These are phyloP conservation scores for Hibiscus mutabilis DNA, from an alignment of 345 rosid species.

Conservation along the genomic window DNA sequence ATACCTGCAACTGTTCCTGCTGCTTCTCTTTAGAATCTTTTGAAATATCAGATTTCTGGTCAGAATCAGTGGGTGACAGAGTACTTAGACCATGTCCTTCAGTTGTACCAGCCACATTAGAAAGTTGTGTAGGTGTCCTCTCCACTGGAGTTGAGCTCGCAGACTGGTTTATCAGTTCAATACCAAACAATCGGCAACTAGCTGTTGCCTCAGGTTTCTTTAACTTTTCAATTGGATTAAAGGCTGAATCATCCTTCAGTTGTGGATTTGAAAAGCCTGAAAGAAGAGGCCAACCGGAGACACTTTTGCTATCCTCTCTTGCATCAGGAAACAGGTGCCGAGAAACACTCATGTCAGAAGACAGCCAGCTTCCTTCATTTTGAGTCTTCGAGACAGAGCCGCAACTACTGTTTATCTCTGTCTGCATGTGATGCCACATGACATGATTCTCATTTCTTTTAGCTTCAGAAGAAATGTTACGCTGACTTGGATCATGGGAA, in stretches of 20 bases:
- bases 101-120: slow-evolving; percentile 19
- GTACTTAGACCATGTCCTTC: slow-evolving; percentile 28
- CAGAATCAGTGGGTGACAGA: slow-evolving; percentile 37
- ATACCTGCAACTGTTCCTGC: slow-evolving; percentile 37
- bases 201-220: slow-evolving; percentile 41
- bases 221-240: slow-evolving; percentile 31
- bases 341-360: slow-evolving; percentile 34
- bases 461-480: slow-evolving; percentile 36
- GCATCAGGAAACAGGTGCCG: slow-evolving; percentile 42
- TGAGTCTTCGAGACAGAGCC: slow-evolving; percentile 33
- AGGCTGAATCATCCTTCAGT: slow-evolving; percentile 27
- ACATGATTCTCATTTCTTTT: slow-evolving; percentile 38
- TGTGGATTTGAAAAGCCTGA: slow-evolving; percentile 33
- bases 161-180: slow-evolving; percentile 53
- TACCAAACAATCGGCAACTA: slow-evolving; percentile 65
- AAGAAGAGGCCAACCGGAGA: slow-evolving; percentile 35
- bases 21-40: slow-evolving; percentile 46
- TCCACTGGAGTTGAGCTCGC: slow-evolving; percentile 23
- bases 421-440: slow-evolving; percentile 42
- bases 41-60: slow-evolving; percentile 44
- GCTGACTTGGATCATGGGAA: slow-evolving; percentile 43
- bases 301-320: slow-evolving; percentile 50
- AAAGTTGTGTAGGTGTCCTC: slow-evolving; percentile 28
- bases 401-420: slow-evolving; percentile 31
- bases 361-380: slow-evolving; percentile 42